Evolutionary conservation across 495 filamentous ascomycete genomes (phyloP).

Genomic region (Elaphomyces granulatus): DNA sequence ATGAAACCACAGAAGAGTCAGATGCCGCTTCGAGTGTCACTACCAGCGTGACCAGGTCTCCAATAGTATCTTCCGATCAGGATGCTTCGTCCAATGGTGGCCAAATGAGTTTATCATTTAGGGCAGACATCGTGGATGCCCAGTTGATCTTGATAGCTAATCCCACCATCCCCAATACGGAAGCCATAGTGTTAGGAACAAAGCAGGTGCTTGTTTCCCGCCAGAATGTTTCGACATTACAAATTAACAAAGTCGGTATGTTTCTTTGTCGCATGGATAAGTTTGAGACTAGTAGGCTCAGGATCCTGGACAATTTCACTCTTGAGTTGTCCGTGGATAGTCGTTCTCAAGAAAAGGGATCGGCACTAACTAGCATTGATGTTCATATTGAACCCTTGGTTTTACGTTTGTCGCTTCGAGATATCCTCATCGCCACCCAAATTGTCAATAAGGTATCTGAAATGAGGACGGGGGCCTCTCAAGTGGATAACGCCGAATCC

Average conservation of each 20-base stretch:
- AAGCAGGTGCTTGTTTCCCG: conserved; percentile 88
- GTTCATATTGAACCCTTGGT: conserved; percentile 85
- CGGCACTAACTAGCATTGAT: conserved; percentile 60
- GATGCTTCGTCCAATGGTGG: conserved; percentile 16
- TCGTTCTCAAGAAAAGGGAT: conserved; percentile 47
- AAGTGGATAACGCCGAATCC: conserved; percentile 34
- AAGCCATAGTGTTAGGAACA: conserved; percentile 88
- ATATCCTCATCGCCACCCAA: conserved; percentile 86
- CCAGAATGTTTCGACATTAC: conserved; percentile 85
- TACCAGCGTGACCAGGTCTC: conserved; percentile 19
- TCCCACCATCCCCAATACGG: conserved; percentile 72
- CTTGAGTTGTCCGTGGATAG: conserved; percentile 80
- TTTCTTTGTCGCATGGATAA: conserved; percentile 97
- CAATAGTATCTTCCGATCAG: conserved; percentile 2
- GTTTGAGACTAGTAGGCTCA: conserved; percentile 70
- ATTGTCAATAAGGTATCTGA: conserved; percentile 89
- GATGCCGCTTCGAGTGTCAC: conserved; percentile 43
- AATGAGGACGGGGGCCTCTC: conserved; percentile 41
- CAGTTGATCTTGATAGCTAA: conserved; percentile 94
- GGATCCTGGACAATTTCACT: conserved; percentile 93
- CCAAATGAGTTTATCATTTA: conserved; percentile 67
- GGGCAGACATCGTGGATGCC: conserved; percentile 86
- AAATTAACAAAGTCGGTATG: conserved; percentile 89
- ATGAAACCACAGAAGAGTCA: conserved; percentile 41
- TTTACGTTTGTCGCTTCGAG: conserved; percentile 79